A percentile compares a stretch with the other conserved stretches of the same genome.
Evolutionary conservation across 148 eudicot species (phyloP).

Genomic region (Rhododendron ferrugineum): DNA sequence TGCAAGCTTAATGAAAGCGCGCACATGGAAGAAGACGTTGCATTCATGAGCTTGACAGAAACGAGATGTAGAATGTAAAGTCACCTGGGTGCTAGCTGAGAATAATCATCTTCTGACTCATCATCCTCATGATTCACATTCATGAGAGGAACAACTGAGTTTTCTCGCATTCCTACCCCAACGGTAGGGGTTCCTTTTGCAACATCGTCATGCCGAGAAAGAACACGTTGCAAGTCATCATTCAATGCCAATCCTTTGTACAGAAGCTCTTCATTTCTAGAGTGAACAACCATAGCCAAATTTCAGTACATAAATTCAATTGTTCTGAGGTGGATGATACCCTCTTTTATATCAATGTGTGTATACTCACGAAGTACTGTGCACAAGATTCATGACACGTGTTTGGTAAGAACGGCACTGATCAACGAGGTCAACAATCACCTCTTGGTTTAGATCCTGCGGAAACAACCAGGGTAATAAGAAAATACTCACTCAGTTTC

Average conservation of each 20-base stretch:
- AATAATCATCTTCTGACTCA: slow-evolving; percentile 86
- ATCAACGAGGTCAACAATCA: slow-evolving; percentile 87
- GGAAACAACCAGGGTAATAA: neutral
- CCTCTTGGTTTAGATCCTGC: slow-evolving; percentile 76
- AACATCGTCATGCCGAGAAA: slow-evolving; percentile 69
- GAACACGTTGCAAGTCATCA: slow-evolving; percentile 81
- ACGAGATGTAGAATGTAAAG: slow-evolving; percentile 6
- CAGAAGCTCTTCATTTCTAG: slow-evolving; percentile 84
- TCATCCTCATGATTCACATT: slow-evolving; percentile 78
- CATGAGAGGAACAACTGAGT: slow-evolving; percentile 51
- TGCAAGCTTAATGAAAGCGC: neutral
- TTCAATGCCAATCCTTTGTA: slow-evolving; percentile 75
- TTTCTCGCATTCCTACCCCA: slow-evolving; percentile 27
- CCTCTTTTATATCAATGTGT: neutral
- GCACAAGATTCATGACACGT: slow-evolving; percentile 82
- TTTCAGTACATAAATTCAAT: neutral
- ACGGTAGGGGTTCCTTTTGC: slow-evolving; percentile 48
- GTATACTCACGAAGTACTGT: slow-evolving; percentile 57
- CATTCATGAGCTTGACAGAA: neutral
- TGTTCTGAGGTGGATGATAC: neutral
- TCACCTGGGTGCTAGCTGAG: slow-evolving; percentile 78
- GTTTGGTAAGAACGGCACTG: slow-evolving; percentile 87
- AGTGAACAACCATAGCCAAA: neutral
- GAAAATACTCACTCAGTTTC: neutral
- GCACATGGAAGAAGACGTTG: neutral